Evolutionary conservation across 208 protist genomes (phyloP).

Genomic region (Kentomonas sorsogonicus): DNA sequence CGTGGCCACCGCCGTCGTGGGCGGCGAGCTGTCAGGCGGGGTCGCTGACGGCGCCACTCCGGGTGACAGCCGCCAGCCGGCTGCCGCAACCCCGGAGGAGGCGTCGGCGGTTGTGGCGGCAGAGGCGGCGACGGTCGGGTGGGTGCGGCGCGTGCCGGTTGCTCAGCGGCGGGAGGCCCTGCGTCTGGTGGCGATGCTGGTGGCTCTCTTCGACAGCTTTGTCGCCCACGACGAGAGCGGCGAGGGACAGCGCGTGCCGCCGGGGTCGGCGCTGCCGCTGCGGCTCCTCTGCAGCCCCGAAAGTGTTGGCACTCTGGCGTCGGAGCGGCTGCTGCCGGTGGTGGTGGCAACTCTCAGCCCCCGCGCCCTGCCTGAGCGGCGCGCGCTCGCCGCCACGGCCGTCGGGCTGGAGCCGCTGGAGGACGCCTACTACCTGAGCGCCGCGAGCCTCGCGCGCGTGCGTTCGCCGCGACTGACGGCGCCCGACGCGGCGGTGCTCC

Average conservation of each 20-base stretch:
- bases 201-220: constrained; percentile 70
- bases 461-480: no score
- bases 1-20: no score
- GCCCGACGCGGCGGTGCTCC: neutral
- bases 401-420: constrained; percentile 16
- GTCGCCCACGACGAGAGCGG: constrained; percentile 69
- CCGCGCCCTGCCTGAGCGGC: constrained; percentile 30
- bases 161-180: constrained; percentile 41
- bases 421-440: no score
- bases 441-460: no score
- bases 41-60: no score
- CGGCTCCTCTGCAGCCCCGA: constrained; percentile 25
- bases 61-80: neutral
- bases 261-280: constrained; percentile 26
- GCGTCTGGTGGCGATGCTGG: constrained; percentile 42
- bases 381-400: constrained; percentile 20
- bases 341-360: no score
- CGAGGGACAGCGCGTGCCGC: constrained; percentile 31
- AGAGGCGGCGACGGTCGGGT: constrained; percentile 18
- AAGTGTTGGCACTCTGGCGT: constrained; percentile 34
- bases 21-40: no score
- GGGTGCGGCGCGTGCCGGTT: constrained; percentile 37
- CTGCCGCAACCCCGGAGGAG: constrained; percentile 1
- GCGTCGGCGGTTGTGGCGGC: neutral
- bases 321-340: no score